Conservation (phyloP, 805 yeast species). For the Pachysolen tannophilus region DNA sequence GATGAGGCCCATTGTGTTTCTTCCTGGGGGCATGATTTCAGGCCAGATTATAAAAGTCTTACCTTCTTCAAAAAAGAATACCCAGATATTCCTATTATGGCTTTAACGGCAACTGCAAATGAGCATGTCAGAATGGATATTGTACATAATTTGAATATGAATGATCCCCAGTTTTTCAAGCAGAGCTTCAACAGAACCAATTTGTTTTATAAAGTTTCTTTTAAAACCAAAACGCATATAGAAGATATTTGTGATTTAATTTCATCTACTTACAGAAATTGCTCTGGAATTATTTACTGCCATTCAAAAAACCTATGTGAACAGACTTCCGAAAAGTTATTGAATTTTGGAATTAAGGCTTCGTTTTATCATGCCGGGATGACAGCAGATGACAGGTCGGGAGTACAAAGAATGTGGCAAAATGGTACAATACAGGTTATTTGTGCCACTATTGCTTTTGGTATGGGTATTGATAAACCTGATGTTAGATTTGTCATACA, state of each 20-base stretch:
- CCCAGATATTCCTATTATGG: slow-evolving; percentile 86
- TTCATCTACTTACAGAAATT: slow-evolving; percentile 37
- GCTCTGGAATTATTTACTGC: slow-evolving; percentile 89
- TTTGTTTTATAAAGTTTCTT: slow-evolving; percentile 66
- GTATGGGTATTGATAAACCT: slow-evolving; percentile 98
- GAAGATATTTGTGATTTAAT: slow-evolving; percentile 57
- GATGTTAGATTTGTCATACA: slow-evolving; percentile 92
- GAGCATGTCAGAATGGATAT: slow-evolving; percentile 84
- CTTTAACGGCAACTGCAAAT: slow-evolving; percentile 95
- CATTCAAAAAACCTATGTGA: slow-evolving; percentile 89
- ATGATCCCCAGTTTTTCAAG: slow-evolving; percentile 55
- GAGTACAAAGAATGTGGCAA: slow-evolving; percentile 83
- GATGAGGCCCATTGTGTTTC: slow-evolving; percentile 99
- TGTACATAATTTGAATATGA: slow-evolving; percentile 62
- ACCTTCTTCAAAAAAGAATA: slow-evolving; percentile 62
- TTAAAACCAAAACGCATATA: slow-evolving; percentile 49
- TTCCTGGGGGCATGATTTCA: slow-evolving; percentile 97
- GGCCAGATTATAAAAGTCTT: slow-evolving; percentile 89
- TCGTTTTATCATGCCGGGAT: slow-evolving; percentile 94
- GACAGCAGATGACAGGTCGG: slow-evolving; percentile 63
- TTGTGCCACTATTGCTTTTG: slow-evolving; percentile 97
- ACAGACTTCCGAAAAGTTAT: slow-evolving; percentile 57
- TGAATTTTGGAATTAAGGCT: slow-evolving; percentile 53
- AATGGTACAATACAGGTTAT: slow-evolving; percentile 60
- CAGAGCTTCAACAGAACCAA: slow-evolving; percentile 93